Percentiles rank a stretch among this genome's conserved stretches.
Conservation (phyloP, 2,329 filamentous ascomycete species). For the Ilyonectria destructans region DNA sequence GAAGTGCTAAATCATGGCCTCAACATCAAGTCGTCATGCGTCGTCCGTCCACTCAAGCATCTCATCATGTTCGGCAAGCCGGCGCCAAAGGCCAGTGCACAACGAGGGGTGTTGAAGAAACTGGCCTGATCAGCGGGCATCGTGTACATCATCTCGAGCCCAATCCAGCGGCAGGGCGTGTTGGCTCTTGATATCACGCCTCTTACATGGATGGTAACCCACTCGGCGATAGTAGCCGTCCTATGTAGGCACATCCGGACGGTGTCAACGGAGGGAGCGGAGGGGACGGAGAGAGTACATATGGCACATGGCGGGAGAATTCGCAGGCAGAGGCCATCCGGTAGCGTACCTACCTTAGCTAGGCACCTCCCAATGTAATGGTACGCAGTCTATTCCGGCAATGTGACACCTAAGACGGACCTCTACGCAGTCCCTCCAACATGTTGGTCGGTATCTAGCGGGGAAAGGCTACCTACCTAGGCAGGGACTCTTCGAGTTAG, state of each 20-base stretch:
- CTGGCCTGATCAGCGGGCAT: slow-evolving; percentile 25
- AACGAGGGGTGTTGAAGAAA: slow-evolving; percentile 11
- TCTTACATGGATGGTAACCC: neutral
- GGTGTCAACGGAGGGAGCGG: neutral
- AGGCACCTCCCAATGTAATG: neutral
- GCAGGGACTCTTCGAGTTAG: neutral
- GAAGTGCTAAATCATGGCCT: slow-evolving; percentile 4
- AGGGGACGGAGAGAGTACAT: neutral
- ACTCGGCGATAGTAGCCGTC: neutral
- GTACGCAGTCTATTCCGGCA: neutral
- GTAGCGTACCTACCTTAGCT: neutral
- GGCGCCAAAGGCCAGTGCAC: neutral
- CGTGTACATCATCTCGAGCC: neutral
- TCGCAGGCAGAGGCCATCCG: neutral
- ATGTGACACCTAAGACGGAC: neutral
- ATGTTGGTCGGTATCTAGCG: neutral
- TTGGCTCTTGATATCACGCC: slow-evolving; percentile 4
- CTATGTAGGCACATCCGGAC: neutral
- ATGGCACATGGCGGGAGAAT: neutral
- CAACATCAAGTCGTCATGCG: slow-evolving; percentile 5
- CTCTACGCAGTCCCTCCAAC: neutral
- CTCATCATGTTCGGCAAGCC: slow-evolving; percentile 1
- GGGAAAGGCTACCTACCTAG: neutral
- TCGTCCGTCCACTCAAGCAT: neutral
- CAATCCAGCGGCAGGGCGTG: slow-evolving; percentile 14